These are phyloP conservation scores for Rhodotorula sp. DNA, from an alignment of 1,284 basidiomycete species.

Conservation along the genomic window DNA sequence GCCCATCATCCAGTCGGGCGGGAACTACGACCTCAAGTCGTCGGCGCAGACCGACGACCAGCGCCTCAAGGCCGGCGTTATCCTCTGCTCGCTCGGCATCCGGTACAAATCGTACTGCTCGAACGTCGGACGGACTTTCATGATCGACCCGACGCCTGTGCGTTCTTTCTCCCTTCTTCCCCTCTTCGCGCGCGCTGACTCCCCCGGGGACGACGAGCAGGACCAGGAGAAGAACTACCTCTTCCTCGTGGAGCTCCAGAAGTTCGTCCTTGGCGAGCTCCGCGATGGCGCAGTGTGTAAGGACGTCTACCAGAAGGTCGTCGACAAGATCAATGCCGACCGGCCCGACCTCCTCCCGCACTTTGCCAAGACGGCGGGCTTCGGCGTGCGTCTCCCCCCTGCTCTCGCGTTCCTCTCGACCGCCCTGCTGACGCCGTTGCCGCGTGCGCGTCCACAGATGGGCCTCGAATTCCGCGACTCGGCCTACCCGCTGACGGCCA, in stretches of 20 bases:
- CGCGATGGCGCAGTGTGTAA: slow-evolving; percentile 76
- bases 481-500: slow-evolving; percentile 75
- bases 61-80: slow-evolving; percentile 83
- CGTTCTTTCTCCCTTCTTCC: slow-evolving; percentile 39
- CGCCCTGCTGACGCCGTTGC: not conserved
- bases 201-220: slow-evolving; percentile 53
- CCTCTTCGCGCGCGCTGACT: not conserved
- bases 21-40: slow-evolving; percentile 83
- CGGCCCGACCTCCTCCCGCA: slow-evolving; percentile 77
- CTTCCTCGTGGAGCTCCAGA: slow-evolving; percentile 74
- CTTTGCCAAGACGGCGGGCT: slow-evolving; percentile 88
- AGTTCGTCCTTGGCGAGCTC: slow-evolving; percentile 72
- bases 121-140: slow-evolving; percentile 88
- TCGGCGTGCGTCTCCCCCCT: slow-evolving; percentile 56
- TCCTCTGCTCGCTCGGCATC: slow-evolving; percentile 84
- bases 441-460: slow-evolving; percentile 52
- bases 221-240: slow-evolving; percentile 86
- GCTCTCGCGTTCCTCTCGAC: not conserved
- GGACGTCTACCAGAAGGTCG: slow-evolving; percentile 77
- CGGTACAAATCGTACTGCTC: slow-evolving; percentile 92
- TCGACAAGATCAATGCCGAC: slow-evolving; percentile 72
- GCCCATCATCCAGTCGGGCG: slow-evolving; percentile 92
- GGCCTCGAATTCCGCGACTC: slow-evolving; percentile 94
- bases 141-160: slow-evolving; percentile 88
- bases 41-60: slow-evolving; percentile 83